Base-by-base conservation (phyloP, 1,139 yeast species). In the Geotrichum reessii region DNA sequence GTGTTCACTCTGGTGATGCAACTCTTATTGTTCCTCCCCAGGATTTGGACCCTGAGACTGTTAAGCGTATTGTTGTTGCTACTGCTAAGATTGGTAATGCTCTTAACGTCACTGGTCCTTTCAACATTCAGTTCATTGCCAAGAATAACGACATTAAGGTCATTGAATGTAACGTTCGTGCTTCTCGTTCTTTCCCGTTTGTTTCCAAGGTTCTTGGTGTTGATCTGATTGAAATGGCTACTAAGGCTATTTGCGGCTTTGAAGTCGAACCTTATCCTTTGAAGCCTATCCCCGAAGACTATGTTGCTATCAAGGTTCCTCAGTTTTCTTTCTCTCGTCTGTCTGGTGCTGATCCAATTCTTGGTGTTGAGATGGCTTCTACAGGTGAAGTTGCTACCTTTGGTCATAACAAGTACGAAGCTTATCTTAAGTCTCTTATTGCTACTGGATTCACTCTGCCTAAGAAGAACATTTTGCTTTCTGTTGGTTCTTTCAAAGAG, bases 301-400 rank as follows among this genome's bases (percentile, higher is more conserved):
- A 91, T 74, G 95, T 96, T 76, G 99, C 98, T 61, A 87, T 92
- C 63, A 93, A 93, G 79, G 98, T 93, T 62, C 99, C 99, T 28
- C 99, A 93, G 76, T 93, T 93, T 76, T 92, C 98, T 31, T 93
- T 93, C 85, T 88, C 98, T 50, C 86, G 99, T 75, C 83, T 93
- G 69, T 91, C 98, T 56, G 99, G 99, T 69, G 99, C 99, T 62
- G 99, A 93, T 74, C 99, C 99, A 58, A 91, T 93, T 62, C 81
- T 93, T 67, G 99, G 99, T 76, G 99, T 93, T 66, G 99, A 93
- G 77, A 93, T 93, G 99, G 98, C 99, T 46, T 92, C 98, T 28
- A 93, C 99, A 63, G 99, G 99, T 82, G 99, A 93, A 77, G 99
- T 93, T 70, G 99, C 99, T 57, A 84, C 95, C 64, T 92, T 95